Evolutionary conservation across 352 stramenopile species (phyloP).

Genomic region (Phytopythium montanum): DNA sequence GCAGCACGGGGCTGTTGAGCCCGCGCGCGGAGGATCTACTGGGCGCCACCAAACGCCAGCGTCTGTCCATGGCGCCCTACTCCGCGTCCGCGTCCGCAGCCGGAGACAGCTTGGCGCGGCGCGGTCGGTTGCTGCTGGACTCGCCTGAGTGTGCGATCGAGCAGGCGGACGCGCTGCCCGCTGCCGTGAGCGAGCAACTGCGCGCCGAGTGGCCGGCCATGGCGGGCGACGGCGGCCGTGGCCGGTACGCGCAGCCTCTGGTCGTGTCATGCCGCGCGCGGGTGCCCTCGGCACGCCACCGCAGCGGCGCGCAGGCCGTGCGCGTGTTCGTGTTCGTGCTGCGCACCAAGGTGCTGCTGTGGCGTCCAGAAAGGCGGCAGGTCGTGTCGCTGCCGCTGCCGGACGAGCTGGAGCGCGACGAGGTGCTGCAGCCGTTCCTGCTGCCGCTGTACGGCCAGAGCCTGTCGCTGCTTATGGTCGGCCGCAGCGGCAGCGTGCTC

Average conservation of each 20-base stretch:
- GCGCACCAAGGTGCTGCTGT: conserved; percentile 60
- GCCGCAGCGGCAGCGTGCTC: conserved; percentile 57
- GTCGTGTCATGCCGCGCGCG: conserved; percentile 35
- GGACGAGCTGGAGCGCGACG: conserved; percentile 44
- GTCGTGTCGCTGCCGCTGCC: conserved; percentile 50
- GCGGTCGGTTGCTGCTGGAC: conserved; percentile 37
- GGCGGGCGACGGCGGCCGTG: conserved; percentile 6
- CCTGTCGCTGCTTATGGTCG: conserved; percentile 68
- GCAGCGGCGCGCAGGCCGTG: conserved; percentile 45
- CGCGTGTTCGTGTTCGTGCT: conserved; percentile 57
- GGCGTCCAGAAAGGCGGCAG: conserved; percentile 48
- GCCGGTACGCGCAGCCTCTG: conserved; percentile 12
- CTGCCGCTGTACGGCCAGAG: conserved; percentile 60
- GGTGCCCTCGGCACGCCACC: conserved; percentile 38
- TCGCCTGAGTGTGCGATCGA: conserved; percentile 54
- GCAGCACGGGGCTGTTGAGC: conserved; percentile 38
- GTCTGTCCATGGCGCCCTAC: conserved; percentile 22
- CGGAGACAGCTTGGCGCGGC: conserved; percentile 1
- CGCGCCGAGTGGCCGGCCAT: conserved; percentile 32
- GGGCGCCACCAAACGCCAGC: conserved; percentile 54
- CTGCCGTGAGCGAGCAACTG: conserved; percentile 41
- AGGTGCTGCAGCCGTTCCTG: conserved; percentile 59
- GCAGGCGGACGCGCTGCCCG: conserved; percentile 34
- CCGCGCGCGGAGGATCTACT: conserved; percentile 29
- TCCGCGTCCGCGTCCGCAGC: conserved; percentile 7